Base-by-base conservation (phyloP, 2,329 filamentous ascomycete genomes). In the Didymella glomerata region DNA sequence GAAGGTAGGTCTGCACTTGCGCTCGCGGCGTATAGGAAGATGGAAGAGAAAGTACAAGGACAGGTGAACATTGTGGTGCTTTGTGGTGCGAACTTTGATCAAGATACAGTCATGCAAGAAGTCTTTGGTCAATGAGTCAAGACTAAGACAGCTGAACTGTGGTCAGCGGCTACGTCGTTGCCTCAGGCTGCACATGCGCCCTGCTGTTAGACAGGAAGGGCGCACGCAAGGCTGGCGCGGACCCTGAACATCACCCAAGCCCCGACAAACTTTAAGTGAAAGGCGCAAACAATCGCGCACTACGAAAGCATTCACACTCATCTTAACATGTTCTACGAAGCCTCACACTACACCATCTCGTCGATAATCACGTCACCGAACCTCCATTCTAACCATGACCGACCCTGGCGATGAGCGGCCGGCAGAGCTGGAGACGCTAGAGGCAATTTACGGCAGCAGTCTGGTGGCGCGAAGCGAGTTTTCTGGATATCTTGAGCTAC, bases 1-100 rank as follows among this genome's bases (percentile, higher is more conserved):
- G 54, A 58, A 42, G 48, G 54, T 2, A 52, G 47, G 7, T 50
- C 54, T 18, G 54, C 54, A 5, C 42, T 57, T 10, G 54, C 54
- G 11, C 32, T 57, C 11, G 54, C 54, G 6, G 54, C 48, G 9
- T 57, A 40, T 20, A 53, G 42, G 14, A 57, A 53, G 38, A 18
- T 48, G 42, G 42, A 44, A 7, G 11, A 34, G 11, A 42, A 16
- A 2, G 41, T 58, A 22, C 40, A 28, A 6, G 54, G 48, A 0
- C 48, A 58, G 25, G 16, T 53, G 2, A 53, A 40, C 42, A 34
- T 53, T 8, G 32, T 53, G 30, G 50, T 46, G 22, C 50, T 53
- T 30, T 53, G 42, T 7, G 50, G 41, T 10, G 50, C 41, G 2
- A 53, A 53, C 24, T 28, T 46, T 9, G 50, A 53, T 14, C 16